phyloP scores from a whole-genome alignment of 208 protist species.

The Leishmania turanica region DNA sequence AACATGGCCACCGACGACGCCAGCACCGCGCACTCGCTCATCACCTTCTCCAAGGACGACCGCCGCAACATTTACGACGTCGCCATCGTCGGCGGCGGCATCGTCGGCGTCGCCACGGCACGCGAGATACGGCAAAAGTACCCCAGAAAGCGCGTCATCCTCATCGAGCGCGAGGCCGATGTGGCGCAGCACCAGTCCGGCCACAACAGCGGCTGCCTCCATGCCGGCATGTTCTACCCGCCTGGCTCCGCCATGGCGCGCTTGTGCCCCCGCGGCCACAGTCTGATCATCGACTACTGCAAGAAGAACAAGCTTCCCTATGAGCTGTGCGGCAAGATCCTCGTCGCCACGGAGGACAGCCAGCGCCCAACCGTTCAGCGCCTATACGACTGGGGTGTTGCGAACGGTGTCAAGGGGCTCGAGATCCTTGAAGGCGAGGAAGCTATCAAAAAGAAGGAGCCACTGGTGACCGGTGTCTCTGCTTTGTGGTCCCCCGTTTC shows the following conservation, averaged over 20 bases:
- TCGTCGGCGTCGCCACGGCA: conserved; percentile 82
- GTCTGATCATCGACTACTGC: conserved; percentile 89
- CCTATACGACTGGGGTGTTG: conserved; percentile 74
- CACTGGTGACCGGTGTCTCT: conserved; percentile 59
- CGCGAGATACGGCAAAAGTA: conserved; percentile 67
- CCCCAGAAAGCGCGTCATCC: conserved; percentile 74
- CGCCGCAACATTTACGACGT: conserved; percentile 84
- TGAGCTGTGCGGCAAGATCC: conserved; percentile 89
- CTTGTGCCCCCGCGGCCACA: conserved; percentile 86
- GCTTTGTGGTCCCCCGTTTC: conserved; percentile 89
- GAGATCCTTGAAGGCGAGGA: conserved; percentile 65
- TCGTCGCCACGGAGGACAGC: conserved; percentile 72
- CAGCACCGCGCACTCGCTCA: conserved; percentile 37
- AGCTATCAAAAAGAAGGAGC: conserved; percentile 76
- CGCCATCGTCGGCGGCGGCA: conserved; percentile 87
- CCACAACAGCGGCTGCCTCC: conserved; percentile 93
- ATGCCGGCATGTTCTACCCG: conserved; percentile 93
- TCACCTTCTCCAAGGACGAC: conserved; percentile 47
- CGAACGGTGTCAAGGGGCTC: conserved; percentile 87
- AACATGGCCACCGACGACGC: conserved; percentile 32
- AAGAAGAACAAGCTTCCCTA: conserved; percentile 80
- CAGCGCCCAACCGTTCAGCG: conserved; percentile 62
- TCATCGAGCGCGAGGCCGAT: conserved; percentile 88
- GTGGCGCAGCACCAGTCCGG: conserved; percentile 91
- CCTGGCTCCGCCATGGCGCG: conserved; percentile 74